phyloP scores from a whole-genome alignment of 2,329 filamentous ascomycete species.

The Sporothrix sp. region DNA sequence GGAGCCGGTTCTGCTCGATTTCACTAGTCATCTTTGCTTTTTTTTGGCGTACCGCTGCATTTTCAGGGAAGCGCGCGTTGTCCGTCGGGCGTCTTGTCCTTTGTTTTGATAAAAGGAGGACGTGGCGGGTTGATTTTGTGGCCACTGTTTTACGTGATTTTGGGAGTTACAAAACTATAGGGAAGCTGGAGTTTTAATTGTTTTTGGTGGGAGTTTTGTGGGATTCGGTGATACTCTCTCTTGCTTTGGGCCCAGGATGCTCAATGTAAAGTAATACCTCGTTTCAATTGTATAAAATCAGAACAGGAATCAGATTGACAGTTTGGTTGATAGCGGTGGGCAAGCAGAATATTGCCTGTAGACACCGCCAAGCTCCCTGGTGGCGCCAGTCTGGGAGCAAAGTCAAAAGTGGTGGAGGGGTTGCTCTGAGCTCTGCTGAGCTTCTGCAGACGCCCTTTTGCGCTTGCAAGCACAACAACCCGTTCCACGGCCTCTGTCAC shows the following conservation, averaged over 20 bases:
- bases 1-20: neutral
- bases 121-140: neutral
- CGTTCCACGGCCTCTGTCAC: too few relatives aligned
- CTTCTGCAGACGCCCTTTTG: neutral
- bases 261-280: neutral
- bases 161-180: neutral
- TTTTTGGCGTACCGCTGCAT: neutral
- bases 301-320: neutral
- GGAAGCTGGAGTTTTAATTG: neutral
- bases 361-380: slow-evolving; percentile 12
- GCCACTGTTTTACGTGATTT: too few relatives aligned
- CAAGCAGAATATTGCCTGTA: slow-evolving; percentile 9
- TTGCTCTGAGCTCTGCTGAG: neutral
- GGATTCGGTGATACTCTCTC: neutral
- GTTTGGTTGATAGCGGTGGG: too few relatives aligned
- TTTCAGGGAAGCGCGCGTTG: neutral
- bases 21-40: neutral
- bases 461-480: neutral
- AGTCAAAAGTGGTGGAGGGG: slow-evolving; percentile 1
- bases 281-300: neutral
- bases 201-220: neutral
- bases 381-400: neutral
- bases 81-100: too few relatives aligned
- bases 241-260: neutral
- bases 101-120: neutral